Base-by-base conservation (phyloP, 1,139 yeast species). In the Debaryomycetaceae sp. region DNA sequence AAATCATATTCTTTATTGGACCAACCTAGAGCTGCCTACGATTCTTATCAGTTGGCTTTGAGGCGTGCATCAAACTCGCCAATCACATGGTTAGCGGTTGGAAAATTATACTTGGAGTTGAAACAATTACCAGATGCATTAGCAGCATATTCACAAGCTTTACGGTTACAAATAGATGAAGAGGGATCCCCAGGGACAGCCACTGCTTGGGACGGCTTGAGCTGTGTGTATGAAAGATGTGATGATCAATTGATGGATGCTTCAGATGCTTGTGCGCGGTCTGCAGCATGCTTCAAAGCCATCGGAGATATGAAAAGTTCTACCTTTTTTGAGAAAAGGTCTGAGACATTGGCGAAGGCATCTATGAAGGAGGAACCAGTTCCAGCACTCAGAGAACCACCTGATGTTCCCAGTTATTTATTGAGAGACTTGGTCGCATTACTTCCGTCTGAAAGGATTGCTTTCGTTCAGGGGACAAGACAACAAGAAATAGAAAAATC, bases 81-180 rank as follows among this genome's bases (percentile, higher is more conserved):
- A 14, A 66, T 80, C 43, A 78, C 85, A 6, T 83, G 88, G 89
- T 61, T 83, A 36, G 81, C 85, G 0, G 81, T 83, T 23, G 89
- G 87, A 1, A 73, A 78, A 24, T 63, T 83, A 42, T 83, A 83
- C 55, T 61, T 83, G 46, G 76, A 75, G 49, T 65, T 81, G 53
- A 77, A 78, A 43, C 88, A 83, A 59, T 60, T 83, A 24, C 78
- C 83, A 4, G 88, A 83, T 55, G 83, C 88, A 0, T 63, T 83
- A 42, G 82, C 85, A 6, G 87, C 87, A 2, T 83, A 80, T 57
- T 77, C 85, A 1, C 86, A 82, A 58, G 87, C 86, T 1, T 70
- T 81, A 34, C 64, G 81, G 40, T 59, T 80, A 24, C 78, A 76
- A 52, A 67, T 70, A 43, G 11, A 27, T 11, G 81, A 78, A 41